Base-by-base conservation (phyloP, 768 basidiomycete genomes). In the Boletus rubroflammeus region DNA sequence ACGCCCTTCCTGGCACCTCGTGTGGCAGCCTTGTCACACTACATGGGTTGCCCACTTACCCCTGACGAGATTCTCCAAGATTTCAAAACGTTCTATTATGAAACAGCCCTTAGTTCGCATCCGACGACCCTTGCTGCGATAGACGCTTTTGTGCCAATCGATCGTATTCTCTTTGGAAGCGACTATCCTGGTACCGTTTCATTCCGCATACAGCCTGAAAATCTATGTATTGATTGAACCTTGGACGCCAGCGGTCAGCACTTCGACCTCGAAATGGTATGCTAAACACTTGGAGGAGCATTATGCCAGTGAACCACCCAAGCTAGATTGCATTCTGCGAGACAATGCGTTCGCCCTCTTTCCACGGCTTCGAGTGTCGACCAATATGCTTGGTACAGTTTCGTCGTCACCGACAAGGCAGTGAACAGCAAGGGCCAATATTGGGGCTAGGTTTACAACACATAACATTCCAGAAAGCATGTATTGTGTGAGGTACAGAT, bases 11-110 rank as follows among this genome's bases (percentile, higher is more conserved):
- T 90, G 44, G 86, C 85, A 3, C 68, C 85, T 8, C 84, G 88
- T 25, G 84, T 88, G 32, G 87, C 88, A 0, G 79, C 80, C 32
- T 75, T 90, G 41, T 81, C 88, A 15, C 70, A 72, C 40, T 76
- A 89, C 61, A 88, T 90, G 86, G 88, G 87, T 15, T 86, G 85
- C 51, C 47, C 68, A 1, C 76, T 88, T n/a, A 72, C 75, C 6
- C 80, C 80, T 2, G 81, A 83, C 5, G 83, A 88, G 56, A 86
- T 90, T 36, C 56, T 90, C 5, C 71, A 78, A 7, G 88, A 88
- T 64, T 90, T 90, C 69, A 76, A 73, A 63, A 79, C 72, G 31
- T 91, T 88, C 62, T 90, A 86, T 70, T 89, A 79, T 62, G 88
- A 91, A 55, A 85, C 82, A 1, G 88, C 88, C 19, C 69, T 91